These are phyloP conservation scores for Starmerella apis DNA, from an alignment of 805 yeast species.

Conservation along the genomic window DNA sequence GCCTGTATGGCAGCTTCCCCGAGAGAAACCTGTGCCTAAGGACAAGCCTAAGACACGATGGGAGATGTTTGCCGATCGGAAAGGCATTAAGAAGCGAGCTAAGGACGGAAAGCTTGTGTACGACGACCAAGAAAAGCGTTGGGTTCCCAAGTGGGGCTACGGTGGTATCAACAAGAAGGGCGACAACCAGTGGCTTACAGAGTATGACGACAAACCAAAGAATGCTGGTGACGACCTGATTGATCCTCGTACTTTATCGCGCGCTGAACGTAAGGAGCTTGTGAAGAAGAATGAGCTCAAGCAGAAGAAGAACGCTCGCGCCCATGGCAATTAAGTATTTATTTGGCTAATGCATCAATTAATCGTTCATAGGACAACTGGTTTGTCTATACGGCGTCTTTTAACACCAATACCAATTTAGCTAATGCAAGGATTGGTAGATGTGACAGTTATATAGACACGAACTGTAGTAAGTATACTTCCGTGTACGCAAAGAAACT, in stretches of 20 bases:
- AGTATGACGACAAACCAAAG: slow-evolving; percentile 47
- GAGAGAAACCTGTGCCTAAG: slow-evolving; percentile 94
- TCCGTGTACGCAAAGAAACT: too few species aligned
- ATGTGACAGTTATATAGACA: too few species aligned
- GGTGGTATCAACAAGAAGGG: slow-evolving; percentile 79
- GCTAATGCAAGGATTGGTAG: too few species aligned
- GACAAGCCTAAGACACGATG: slow-evolving; percentile 87
- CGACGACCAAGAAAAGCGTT: slow-evolving; percentile 81
- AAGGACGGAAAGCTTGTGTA: slow-evolving; percentile 80
- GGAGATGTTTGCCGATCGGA: slow-evolving; percentile 92
- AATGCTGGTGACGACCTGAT: slow-evolving; percentile 43
- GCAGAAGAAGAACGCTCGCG: slow-evolving; percentile 58
- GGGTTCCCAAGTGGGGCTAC: slow-evolving; percentile 99
- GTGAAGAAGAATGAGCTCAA: slow-evolving; percentile 76
- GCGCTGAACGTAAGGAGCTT: slow-evolving; percentile 75
- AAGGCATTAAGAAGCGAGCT: slow-evolving; percentile 85
- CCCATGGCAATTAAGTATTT: slow-evolving; percentile 9
- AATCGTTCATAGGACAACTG: background rate
- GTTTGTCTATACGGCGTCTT: background rate
- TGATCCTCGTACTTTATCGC: slow-evolving; percentile 74
- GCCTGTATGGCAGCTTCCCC: slow-evolving; percentile 69
- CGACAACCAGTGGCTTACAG: slow-evolving; percentile 93
- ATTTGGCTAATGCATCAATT: background rate
- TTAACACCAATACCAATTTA: too few species aligned
- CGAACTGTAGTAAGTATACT: too few species aligned